phyloP scores from a whole-genome alignment of 371 early-diverging fungal genomes.

The Smittium culicis region DNA sequence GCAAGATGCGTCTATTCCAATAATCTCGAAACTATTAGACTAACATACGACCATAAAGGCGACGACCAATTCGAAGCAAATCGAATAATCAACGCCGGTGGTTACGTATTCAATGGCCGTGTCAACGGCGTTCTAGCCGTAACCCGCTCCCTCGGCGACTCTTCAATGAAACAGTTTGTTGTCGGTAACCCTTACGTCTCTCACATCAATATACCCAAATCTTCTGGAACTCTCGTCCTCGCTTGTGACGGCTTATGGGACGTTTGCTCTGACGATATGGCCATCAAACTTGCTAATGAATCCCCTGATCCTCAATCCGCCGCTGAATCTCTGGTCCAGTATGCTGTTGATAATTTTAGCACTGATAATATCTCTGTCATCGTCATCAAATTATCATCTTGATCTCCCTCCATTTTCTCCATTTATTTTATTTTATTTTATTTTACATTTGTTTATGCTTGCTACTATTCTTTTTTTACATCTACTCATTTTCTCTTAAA shows the following conservation, averaged over 20 bases:
- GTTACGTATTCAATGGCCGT: slow-evolving; percentile 90
- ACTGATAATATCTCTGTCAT: slow-evolving; percentile 89
- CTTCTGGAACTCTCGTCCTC: slow-evolving; percentile 72
- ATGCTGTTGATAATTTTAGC: slow-evolving; percentile 79
- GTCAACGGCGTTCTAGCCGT: slow-evolving; percentile 98
- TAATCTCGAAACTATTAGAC: slow-evolving; percentile 64
- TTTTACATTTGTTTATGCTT: not conserved
- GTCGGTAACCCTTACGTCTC: slow-evolving; percentile 90
- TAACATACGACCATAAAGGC: slow-evolving; percentile 97
- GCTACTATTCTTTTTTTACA: not conserved
- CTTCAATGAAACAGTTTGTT: slow-evolving; percentile 88
- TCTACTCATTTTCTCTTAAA: not conserved
- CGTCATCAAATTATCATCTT: slow-evolving; percentile 42
- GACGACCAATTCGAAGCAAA: slow-evolving; percentile 74
- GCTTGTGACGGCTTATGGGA: slow-evolving; percentile 99
- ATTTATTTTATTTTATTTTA: not conserved
- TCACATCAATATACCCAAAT: slow-evolving; percentile 54
- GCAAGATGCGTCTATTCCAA: slow-evolving; percentile 84
- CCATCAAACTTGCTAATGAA: slow-evolving; percentile 72
- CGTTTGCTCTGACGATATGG: slow-evolving; percentile 91
- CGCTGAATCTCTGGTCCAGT: slow-evolving; percentile 61
- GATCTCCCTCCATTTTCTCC: not conserved
- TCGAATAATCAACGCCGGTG: slow-evolving; percentile 81
- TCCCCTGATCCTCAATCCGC: slow-evolving; percentile 64
- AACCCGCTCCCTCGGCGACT: slow-evolving; percentile 90